Evolutionary conservation across 1,284 basidiomycete genomes (phyloP).

Genomic region (Tilletia setariae): DNA sequence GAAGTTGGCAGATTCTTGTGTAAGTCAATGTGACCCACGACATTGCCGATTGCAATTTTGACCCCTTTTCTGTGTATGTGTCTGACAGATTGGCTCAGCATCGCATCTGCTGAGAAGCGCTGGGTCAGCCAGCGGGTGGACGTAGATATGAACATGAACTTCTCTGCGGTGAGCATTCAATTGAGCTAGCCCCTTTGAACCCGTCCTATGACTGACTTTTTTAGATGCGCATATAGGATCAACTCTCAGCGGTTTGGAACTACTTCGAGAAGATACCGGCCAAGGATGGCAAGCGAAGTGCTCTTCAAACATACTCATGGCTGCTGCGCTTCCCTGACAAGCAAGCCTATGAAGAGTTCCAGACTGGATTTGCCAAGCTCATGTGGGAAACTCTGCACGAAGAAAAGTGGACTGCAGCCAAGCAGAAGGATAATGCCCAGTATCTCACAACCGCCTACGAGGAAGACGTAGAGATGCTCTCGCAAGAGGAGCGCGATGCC

Average conservation of each 20-base stretch:
- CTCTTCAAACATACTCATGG: conserved; percentile 70
- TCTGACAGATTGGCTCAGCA: conserved; percentile 61
- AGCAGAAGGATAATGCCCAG: conserved; percentile 63
- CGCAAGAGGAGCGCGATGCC: conserved; percentile 55
- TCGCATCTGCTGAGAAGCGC: conserved; percentile 58
- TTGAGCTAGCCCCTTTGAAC: not conserved
- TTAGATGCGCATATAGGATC: conserved; percentile 21
- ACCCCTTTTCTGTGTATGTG: not conserved
- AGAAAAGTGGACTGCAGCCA: conserved; percentile 65
- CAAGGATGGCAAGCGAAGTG: not conserved
- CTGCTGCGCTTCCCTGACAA: conserved; percentile 69
- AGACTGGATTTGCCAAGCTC: conserved; percentile 67
- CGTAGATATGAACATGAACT: conserved; percentile 53
- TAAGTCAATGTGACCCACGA: conserved; percentile 32
- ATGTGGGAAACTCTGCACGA: conserved; percentile 81
- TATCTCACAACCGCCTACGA: conserved; percentile 64
- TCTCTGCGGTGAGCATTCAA: conserved; percentile 28
- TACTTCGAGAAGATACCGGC: conserved; percentile 32
- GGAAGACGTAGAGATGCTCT: conserved; percentile 76
- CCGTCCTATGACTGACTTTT: not conserved
- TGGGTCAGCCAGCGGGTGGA: conserved; percentile 70
- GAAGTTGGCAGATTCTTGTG: conserved; percentile 61
- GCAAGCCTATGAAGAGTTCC: conserved; percentile 66
- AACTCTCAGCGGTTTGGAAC: conserved; percentile 78
- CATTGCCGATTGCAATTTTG: not conserved